Evolutionary conservation across 169 alveolate species (phyloP).

Genomic region (Plasmodium gaboni): DNA sequence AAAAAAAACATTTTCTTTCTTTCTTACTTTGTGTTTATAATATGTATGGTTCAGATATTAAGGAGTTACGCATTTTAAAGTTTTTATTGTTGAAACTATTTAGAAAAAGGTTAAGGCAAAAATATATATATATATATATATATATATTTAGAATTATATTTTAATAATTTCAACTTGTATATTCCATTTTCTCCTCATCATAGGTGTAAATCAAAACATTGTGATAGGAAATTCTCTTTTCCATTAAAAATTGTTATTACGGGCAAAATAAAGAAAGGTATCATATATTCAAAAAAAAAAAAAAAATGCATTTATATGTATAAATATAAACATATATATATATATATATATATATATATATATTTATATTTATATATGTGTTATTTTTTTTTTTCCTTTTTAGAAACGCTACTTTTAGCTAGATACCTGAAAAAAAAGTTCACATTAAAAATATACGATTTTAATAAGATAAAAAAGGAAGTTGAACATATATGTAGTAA

Average conservation of each 20-base stretch:
- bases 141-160: no score
- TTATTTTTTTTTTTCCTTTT: neutral
- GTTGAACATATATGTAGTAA: slow-evolving; percentile 10
- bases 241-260: slow-evolving; percentile 67
- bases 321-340: slow-evolving; percentile 1
- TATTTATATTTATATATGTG: neutral
- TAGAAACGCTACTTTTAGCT: slow-evolving; percentile 38
- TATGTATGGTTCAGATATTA: slow-evolving; percentile 15
- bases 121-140: no score
- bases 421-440: slow-evolving; percentile 29
- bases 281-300: neutral
- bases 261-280: slow-evolving; percentile 69
- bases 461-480: slow-evolving; percentile 36
- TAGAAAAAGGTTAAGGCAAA: slow-evolving; percentile 24
- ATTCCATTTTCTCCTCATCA: neutral
- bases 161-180: no score
- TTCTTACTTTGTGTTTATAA: neutral
- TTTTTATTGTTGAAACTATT: slow-evolving; percentile 34
- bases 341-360: slow-evolving; percentile 14
- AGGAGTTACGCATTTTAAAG: slow-evolving; percentile 44
- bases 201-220: neutral
- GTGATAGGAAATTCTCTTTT: slow-evolving; percentile 8
- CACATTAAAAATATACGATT: slow-evolving; percentile 34
- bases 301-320: neutral
- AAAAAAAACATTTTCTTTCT: neutral